Evolutionary conservation across 768 basidiomycete genomes (phyloP).

Genomic region (Basidioascus undulatus): DNA sequence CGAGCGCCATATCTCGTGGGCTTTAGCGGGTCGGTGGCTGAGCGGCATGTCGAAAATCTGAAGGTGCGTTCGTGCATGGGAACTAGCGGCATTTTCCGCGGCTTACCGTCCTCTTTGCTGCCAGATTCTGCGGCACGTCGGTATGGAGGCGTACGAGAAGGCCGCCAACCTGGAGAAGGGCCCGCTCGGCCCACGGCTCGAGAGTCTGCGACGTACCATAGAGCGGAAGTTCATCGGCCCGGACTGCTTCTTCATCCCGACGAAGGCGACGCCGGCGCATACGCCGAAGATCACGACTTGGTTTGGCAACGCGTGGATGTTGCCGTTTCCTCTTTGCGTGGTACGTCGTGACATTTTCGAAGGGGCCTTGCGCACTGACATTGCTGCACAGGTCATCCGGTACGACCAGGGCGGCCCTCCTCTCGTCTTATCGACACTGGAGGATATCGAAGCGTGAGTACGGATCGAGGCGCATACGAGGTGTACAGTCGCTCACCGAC

Average conservation of each 20-base stretch:
- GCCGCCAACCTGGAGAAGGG: constrained; percentile 28
- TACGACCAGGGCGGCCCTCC: constrained; percentile 36
- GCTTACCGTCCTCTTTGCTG: not conserved
- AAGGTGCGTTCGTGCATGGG: constrained; percentile 25
- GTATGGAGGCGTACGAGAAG: constrained; percentile 29
- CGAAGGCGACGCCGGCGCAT: constrained; percentile 9
- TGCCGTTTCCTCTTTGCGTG: constrained; percentile 51
- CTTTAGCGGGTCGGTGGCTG: constrained; percentile 38
- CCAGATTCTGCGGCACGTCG: constrained; percentile 52
- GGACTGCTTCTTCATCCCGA: constrained; percentile 38
- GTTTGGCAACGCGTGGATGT: constrained; percentile 59
- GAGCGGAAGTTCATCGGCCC: constrained; percentile 38
- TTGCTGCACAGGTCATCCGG: constrained; percentile 29
- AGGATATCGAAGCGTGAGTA: not conserved
- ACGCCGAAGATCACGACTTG: constrained; percentile 23
- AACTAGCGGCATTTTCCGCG: not conserved
- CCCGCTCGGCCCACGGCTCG: constrained; percentile 26
- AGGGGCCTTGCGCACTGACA: constrained; percentile 1
- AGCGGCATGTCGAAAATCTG: constrained; percentile 51
- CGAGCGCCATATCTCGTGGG: constrained; percentile 45
- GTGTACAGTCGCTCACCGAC: too few relatives aligned
- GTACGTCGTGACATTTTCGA: constrained; percentile 15
- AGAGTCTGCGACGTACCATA: constrained; percentile 28
- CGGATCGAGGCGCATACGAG: too few relatives aligned
- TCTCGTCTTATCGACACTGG: constrained; percentile 12